A percentile compares a stretch with the other conserved stretches of the same genome.
Evolutionary conservation across 1,284 basidiomycete species (phyloP).

Genomic region (Schizophyllum commune): DNA sequence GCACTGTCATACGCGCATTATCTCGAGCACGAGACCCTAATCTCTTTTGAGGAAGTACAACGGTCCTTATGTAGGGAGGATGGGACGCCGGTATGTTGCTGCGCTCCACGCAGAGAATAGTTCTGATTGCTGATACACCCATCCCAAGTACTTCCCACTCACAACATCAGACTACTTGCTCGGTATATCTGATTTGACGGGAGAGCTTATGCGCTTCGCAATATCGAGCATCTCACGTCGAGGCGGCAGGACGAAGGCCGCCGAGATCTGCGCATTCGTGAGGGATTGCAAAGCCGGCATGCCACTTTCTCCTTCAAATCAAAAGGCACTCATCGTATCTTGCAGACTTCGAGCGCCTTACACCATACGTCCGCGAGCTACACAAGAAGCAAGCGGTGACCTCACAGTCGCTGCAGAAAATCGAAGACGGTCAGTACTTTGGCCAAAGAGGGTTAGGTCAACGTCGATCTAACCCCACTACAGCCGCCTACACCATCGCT

Average conservation of each 20-base stretch:
- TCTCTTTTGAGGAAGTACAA: constrained; percentile 69
- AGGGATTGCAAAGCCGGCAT: constrained; percentile 71
- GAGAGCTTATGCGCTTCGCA: constrained; percentile 95
- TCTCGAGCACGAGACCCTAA: constrained; percentile 64
- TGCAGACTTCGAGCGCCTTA: constrained; percentile 70
- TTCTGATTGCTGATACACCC: constrained; percentile 2
- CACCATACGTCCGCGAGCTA: constrained; percentile 64
- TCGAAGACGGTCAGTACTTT: constrained; percentile 76
- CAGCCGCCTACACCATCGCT: constrained; percentile 64
- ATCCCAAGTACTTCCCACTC: constrained; percentile 56
- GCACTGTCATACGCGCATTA: constrained; percentile 87
- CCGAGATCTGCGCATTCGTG: constrained; percentile 70
- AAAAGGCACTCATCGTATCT: neutral
- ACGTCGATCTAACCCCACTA: neutral
- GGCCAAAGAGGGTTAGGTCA: neutral
- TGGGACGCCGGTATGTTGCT: constrained; percentile 56
- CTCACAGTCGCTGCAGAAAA: constrained; percentile 81
- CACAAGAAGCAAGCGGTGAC: constrained; percentile 88
- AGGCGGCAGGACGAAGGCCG: constrained; percentile 65
- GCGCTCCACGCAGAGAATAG: constrained; percentile 1
- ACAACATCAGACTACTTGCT: constrained; percentile 82
- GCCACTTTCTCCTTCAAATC: constrained; percentile 16
- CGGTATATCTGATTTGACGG: constrained; percentile 90
- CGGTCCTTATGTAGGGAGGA: constrained; percentile 45
- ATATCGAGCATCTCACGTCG: constrained; percentile 70